Evolutionary conservation across 2,329 filamentous ascomycete genomes (phyloP).

Genomic region (Calonectria crousiana): DNA sequence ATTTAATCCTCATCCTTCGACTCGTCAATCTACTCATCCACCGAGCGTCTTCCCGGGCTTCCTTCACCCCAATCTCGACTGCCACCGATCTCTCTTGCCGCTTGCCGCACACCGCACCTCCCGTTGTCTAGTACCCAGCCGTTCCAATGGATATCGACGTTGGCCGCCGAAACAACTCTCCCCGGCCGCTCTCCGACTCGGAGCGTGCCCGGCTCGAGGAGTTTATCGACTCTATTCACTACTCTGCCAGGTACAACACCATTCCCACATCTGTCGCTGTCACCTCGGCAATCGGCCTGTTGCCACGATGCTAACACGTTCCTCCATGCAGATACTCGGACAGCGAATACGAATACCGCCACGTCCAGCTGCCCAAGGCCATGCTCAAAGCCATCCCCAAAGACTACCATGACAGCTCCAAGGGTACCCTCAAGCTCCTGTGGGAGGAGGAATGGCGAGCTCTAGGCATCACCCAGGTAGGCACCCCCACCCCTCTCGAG

Average conservation of each 20-base stretch:
- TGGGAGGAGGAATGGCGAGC: constrained; percentile 99
- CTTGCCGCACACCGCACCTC: background rate
- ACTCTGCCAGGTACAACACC: constrained; percentile 80
- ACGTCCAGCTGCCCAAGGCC: constrained; percentile 96
- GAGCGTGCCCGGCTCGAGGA: constrained; percentile 90
- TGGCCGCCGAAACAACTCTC: constrained; percentile 86
- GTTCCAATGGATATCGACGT: constrained; percentile 75
- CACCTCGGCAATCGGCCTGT: background rate
- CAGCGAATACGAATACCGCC: constrained; percentile 93
- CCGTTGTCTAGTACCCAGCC: constrained; percentile 5
- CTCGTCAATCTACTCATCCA: background rate
- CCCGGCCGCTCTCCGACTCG: constrained; percentile 81
- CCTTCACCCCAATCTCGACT: background rate
- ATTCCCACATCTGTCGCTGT: constrained; percentile 48
- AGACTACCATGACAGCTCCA: constrained; percentile 89
- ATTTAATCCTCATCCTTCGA: constrained; percentile 1
- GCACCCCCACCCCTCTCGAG: constrained; percentile 36
- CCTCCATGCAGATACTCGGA: constrained; percentile 82
- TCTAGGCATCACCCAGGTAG: constrained; percentile 95
- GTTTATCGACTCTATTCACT: constrained; percentile 94
- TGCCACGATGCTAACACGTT: constrained; percentile 12
- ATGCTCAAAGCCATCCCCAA: constrained; percentile 98
- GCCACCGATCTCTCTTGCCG: background rate
- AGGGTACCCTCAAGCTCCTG: constrained; percentile 93
- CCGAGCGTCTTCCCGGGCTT: background rate